Percentiles rank a stretch among this genome's conserved stretches.
These are phyloP conservation scores for Diaporthe caulivora DNA, from an alignment of 2,329 filamentous ascomycete genomes.

Conservation along the genomic window DNA sequence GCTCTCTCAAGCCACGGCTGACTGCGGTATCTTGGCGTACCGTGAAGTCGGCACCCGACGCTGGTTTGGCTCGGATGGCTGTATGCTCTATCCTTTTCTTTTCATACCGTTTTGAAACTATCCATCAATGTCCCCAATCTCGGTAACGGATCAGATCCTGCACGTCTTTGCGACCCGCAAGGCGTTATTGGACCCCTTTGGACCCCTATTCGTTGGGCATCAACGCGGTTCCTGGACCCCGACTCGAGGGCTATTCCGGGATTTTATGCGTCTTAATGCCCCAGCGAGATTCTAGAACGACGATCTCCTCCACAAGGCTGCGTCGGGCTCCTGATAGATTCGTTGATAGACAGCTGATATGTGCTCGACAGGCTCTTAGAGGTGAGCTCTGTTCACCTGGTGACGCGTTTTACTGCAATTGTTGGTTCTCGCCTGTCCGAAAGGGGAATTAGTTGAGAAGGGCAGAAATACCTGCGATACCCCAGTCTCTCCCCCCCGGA, in stretches of 20 bases:
- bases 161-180: constrained; percentile 8
- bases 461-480: constrained; percentile 8
- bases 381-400: constrained; percentile 17
- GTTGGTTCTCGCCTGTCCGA: constrained; percentile 1
- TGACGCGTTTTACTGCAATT: constrained; percentile 1
- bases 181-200: constrained; percentile 23
- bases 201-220: constrained; percentile 36
- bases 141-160: constrained; percentile 23
- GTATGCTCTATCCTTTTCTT: neutral
- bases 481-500: constrained; percentile 1
- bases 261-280: constrained; percentile 33
- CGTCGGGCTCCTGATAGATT: constrained; percentile 29
- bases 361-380: constrained; percentile 4
- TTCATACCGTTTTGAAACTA: constrained; percentile 31
- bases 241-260: constrained; percentile 25
- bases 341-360: constrained; percentile 19
- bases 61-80: constrained; percentile 14
- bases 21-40: constrained; percentile 18
- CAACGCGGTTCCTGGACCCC: constrained; percentile 30
- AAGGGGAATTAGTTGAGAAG: constrained; percentile 28
- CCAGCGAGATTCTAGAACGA: constrained; percentile 28
- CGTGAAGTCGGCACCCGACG: neutral
- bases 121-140: constrained; percentile 32
- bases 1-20: constrained; percentile 17
- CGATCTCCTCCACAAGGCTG: constrained; percentile 36